A percentile compares a stretch with the other conserved stretches of the same genome.
These are phyloP conservation scores for Endocladia muricata DNA, from an alignment of 31 red algal species.

Conservation along the genomic window DNA sequence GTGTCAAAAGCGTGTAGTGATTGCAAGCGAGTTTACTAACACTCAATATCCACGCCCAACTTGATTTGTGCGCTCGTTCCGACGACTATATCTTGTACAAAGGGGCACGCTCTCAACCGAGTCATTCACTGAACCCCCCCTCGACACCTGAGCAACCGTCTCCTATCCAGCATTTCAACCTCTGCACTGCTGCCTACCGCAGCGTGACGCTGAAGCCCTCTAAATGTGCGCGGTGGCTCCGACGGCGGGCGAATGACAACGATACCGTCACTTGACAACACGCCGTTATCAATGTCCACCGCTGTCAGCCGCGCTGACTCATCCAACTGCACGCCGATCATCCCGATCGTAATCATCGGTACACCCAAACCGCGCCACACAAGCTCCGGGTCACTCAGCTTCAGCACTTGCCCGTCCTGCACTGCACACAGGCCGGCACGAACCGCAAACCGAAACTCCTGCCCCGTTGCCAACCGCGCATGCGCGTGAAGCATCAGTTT, in stretches of 20 bases:
- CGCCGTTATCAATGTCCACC: conserved; percentile 25
- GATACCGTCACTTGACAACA: not conserved
- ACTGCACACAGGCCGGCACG: conserved; percentile 7
- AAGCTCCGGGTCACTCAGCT: conserved; percentile 19
- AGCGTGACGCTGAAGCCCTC: too few species aligned
- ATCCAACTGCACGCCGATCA: conserved; percentile 15
- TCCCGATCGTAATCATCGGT: conserved; percentile 27
- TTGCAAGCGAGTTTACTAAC: conserved; percentile 1
- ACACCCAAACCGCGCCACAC: conserved; percentile 13
- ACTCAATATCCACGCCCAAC: not conserved
- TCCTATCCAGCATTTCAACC: too few species aligned
- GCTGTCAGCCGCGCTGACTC: not conserved
- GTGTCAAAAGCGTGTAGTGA: not conserved
- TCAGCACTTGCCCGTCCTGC: conserved; percentile 6
- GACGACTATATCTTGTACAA: too few species aligned
- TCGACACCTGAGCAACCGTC: not conserved
- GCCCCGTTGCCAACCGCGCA: not conserved
- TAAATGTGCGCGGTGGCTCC: not conserved
- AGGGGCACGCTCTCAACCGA: conserved; percentile 30
- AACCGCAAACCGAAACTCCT: conserved; percentile 13
- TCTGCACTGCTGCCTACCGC: too few species aligned
- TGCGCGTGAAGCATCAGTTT: conserved; percentile 16
- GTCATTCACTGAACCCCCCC: conserved; percentile 18
- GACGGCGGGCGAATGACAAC: not conserved
- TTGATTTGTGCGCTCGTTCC: not conserved